Conservation (phyloP, 1,139 yeast species). For the Hyphopichia buzzinii region DNA sequence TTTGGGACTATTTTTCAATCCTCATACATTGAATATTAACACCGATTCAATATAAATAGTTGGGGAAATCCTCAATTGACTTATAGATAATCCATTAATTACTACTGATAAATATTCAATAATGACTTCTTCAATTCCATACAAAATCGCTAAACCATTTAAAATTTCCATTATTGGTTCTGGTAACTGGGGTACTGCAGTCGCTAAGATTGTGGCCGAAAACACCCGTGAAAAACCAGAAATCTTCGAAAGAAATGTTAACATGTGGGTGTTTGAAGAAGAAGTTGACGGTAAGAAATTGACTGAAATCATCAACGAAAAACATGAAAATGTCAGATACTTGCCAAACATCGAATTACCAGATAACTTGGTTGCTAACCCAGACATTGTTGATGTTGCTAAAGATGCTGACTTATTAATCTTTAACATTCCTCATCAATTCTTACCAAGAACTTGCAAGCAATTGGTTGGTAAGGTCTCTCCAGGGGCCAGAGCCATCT, state of each 20-base stretch:
- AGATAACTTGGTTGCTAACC: constrained; percentile 39
- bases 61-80: neutral
- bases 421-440: constrained; percentile 50
- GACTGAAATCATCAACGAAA: constrained; percentile 42
- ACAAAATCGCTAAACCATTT: constrained; percentile 27
- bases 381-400: constrained; percentile 37
- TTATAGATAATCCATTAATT: constrained; percentile 4
- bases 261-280: constrained; percentile 51
- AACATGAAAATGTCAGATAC: constrained; percentile 47
- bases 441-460: constrained; percentile 37
- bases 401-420: constrained; percentile 45
- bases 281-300: constrained; percentile 41
- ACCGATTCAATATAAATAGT: neutral
- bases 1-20: neutral
- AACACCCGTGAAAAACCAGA: constrained; percentile 41
- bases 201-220: constrained; percentile 47
- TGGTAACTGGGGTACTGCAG: constrained; percentile 52
- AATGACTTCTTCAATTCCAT: constrained; percentile 9
- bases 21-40: neutral
- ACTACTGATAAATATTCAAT: constrained; percentile 13
- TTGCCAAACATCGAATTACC: constrained; percentile 47
- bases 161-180: constrained; percentile 45
- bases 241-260: constrained; percentile 36
- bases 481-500: constrained; percentile 42
- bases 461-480: constrained; percentile 40